These are phyloP conservation scores for Aspergillus bridgeri DNA, from an alignment of 495 filamentous ascomycete genomes.

Conservation along the genomic window DNA sequence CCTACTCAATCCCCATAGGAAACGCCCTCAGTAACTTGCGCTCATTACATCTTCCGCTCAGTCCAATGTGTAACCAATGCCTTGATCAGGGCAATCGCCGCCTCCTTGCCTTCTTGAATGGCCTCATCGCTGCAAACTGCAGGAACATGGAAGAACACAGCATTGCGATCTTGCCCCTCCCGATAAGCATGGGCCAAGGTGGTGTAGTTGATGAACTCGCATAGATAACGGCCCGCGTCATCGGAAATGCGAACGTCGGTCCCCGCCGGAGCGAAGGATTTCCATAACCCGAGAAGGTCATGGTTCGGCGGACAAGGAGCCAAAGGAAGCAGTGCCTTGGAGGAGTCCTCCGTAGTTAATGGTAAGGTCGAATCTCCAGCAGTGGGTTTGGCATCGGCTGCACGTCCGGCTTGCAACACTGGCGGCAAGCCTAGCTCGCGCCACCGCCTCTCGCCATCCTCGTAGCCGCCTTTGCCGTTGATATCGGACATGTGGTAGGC, in stretches of 20 bases:
- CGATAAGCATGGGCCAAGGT: conserved; percentile 57
- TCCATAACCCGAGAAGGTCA: conserved; percentile 36
- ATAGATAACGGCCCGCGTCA: conserved; percentile 78
- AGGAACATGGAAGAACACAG: conserved; percentile 80
- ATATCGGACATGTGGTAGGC: conserved; percentile 71
- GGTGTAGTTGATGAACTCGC: conserved; percentile 84
- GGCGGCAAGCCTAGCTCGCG: conserved; percentile 38
- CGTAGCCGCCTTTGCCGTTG: conserved; percentile 53
- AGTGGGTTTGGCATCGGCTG: conserved; percentile 6
- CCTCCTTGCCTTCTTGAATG: conserved; percentile 56
- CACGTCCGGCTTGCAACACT: conserved; percentile 30
- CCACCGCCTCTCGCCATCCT: conserved; percentile 50
- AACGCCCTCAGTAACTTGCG: neutral
- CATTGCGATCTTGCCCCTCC: conserved; percentile 49
- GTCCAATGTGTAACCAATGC: conserved; percentile 56
- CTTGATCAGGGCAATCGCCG: conserved; percentile 66
- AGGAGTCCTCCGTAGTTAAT: neutral
- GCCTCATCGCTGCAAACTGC: conserved; percentile 50
- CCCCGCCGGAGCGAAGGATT: conserved; percentile 27
- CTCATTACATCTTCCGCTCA: conserved; percentile 19
- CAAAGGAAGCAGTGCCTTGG: neutral
- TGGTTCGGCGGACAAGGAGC: conserved; percentile 31
- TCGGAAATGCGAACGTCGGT: conserved; percentile 62
- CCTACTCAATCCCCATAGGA: neutral
- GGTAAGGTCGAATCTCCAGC: neutral